Evolutionary conservation across 2,329 filamentous ascomycete species (phyloP).

Genomic region (Scopulariopsis brevicaulis): DNA sequence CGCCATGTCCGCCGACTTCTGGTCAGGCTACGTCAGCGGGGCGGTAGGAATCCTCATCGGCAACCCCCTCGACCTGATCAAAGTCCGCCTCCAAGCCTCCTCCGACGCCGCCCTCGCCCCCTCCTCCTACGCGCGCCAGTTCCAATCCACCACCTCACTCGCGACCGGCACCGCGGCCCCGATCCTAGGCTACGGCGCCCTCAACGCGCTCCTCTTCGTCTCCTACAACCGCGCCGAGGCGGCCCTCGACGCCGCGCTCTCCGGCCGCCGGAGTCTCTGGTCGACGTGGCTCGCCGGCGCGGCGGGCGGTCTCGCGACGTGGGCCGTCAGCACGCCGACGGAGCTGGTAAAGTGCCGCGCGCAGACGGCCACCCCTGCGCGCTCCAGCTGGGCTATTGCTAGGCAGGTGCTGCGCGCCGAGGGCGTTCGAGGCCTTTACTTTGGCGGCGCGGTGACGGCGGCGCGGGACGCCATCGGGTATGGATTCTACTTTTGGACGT

Average conservation of each 20-base stretch:
- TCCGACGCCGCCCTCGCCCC: slow-evolving; percentile 8
- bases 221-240: slow-evolving; percentile 78
- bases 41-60: slow-evolving; percentile 79
- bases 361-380: slow-evolving; percentile 43
- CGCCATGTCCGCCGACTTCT: slow-evolving; percentile 78
- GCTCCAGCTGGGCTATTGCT: slow-evolving; percentile 53
- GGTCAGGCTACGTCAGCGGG: slow-evolving; percentile 84
- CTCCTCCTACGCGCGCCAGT: slow-evolving; percentile 16
- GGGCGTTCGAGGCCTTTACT: slow-evolving; percentile 64
- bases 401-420: slow-evolving; percentile 43
- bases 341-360: slow-evolving; percentile 86
- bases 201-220: slow-evolving; percentile 84
- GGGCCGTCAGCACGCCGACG: slow-evolving; percentile 76
- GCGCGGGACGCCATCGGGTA: slow-evolving; percentile 85
- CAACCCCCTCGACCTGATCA: slow-evolving; percentile 66
- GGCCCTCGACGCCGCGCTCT: slow-evolving; percentile 34
- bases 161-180: slow-evolving; percentile 68
- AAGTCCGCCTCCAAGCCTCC: slow-evolving; percentile 57
- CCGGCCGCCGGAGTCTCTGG: slow-evolving; percentile 35
- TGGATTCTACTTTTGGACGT: slow-evolving; percentile 94
- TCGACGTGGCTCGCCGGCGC: slow-evolving; percentile 73
- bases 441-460: slow-evolving; percentile 71
- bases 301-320: slow-evolving; percentile 72
- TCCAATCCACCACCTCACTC: slow-evolving; percentile 24
- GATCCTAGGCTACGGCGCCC: slow-evolving; percentile 76